Base-by-base conservation (phyloP, 2,329 filamentous ascomycete genomes). In the Byssochlamys sp. region DNA sequence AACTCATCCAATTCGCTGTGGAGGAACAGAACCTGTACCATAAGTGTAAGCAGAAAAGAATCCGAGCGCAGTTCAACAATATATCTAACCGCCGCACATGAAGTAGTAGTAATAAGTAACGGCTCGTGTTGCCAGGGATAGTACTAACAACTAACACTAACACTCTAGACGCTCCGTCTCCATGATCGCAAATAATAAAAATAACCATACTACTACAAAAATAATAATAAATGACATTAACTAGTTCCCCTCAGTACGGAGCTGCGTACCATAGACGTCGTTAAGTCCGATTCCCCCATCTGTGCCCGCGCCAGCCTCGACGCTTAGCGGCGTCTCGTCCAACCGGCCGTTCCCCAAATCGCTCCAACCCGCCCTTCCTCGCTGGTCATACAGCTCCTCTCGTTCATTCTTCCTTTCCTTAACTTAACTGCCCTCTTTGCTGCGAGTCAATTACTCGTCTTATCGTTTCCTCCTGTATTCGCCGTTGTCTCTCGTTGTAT, bases 261-360 rank as follows among this genome's bases (percentile, higher is more conserved):
- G 19, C 19, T 19, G 19, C 19, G 19, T 19, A 19, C 19, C 19
- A 19, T 19, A 19, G 19, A 19, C 49, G 6, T 26, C 49, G 49
- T 51, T 28, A 26, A 51, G 10, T 26, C 27, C 27, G 49, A 27
- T n/a, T 51, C 49, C 55, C 33, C 48, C 48, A 39, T 45, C 57
- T 49, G 35, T 28, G 49, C 51, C 39, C 45, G 59, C 39, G 35
- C 52, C 51, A 58, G 60, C 61, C 52, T 59, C 49, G 55, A 59
- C 62, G 57, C 31, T 55, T 29, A 27, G 55, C 25, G 49, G 49
- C 49, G 49, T 51, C 49, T 51, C 55, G 54, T 59, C 59, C 61
- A 62, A 19, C 62, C 62, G 60, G 62, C 64, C 61, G 59, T 28
- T 58, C 56, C 63, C 64, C 24, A 39, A 39, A 27, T 56, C 14